Evolutionary conservation across 306 rosid genomes (phyloP), one percentile per base, ranked within the genome.

Genomic region (Cicer cuneatum): DNA sequence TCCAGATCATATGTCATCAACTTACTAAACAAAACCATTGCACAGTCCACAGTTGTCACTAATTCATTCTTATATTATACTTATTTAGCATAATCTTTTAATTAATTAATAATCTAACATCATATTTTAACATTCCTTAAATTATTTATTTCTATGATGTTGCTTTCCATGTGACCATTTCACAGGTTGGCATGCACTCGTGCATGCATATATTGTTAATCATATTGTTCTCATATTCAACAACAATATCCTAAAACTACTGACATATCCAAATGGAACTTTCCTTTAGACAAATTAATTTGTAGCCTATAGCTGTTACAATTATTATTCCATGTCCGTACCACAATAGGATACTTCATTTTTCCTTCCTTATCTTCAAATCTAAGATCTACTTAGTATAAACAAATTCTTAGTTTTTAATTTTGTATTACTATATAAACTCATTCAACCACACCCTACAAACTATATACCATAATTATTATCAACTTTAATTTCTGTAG

Each of bases 251-350:
- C 41, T 74, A 46, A 15, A 80, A 74, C 71, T 65, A 38, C 66
- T 7, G 5, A 58, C 79, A 81, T 76, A 57, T 76, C 75, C 72
- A 71, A 74, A 37, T 6, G 73, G 83, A 85, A 82, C 62, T 37
- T 81, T 81, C 88, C 79, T 74, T 68, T 21, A 29, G 78, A 83
- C 88, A 85, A 76, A 60, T 7, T 7, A 41, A 42, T 29, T 61
- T 47, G 81, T 71, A 71, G 71, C 77, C 73, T 77, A 49, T 49
- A 82, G 90, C 83, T 86, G 92, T 84, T 63, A 11, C 60, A 74
- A 69, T 66, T 65, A 69, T 66, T 65, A 59, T 56, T 13, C 73
- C 47, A 65, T 8, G 51, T 79, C 81, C 85, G 88, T 82, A 83
- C 57, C 8, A 16, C 1, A 7, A 76, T 69, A 73, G 62, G 60